Evolutionary conservation across 257 asterid species (phyloP), one percentile per base, ranked within the genome.

Genomic region (Penstemon barbatus): DNA sequence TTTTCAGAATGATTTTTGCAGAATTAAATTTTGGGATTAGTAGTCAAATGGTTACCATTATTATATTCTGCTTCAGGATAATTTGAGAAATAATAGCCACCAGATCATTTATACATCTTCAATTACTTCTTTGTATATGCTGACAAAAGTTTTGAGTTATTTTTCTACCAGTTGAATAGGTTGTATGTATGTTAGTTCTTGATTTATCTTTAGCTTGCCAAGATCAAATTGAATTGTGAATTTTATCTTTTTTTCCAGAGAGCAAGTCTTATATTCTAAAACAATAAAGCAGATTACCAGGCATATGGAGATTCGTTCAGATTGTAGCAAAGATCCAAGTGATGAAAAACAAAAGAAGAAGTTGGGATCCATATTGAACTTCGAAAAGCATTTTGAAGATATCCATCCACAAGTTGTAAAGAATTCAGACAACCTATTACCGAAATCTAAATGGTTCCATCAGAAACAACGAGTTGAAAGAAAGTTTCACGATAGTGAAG

Each of bases 281-380:
- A 25, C 33, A 25, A 66, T 68, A 33, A 54, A 62, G 57, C 75
- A 44, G 68, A 42, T 25, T 48, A 33, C 48, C 50, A 66, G 66
- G 72, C 43, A 57, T 50, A 86, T 80, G 90, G 90, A 79, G 61
- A 41, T 43, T 56, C 79, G 61, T 41, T 61, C 77, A 50, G 80
- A 66, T 57, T 56, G 41, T 63, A 56, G 69, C 55, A 62, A 62
- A 55, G 69, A 58, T 57, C 39, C 71, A 9, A 61, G 64, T 66
- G 72, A 62, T 61, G 65, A 51, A 46, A 73, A 72, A 56, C 80
- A 66, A 65, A 73, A 76, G 66, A 69, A 68, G 69, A 86, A 78
- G 61, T 75, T 82, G 72, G 89, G 87, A 57, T 82, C 84, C 69
- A 73, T 78, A 69, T 77, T 89, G 78, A 83, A 75, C 57, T 54